Percentiles rank a stretch among this genome's conserved stretches.
Conservation (phyloP, 2,329 filamentous ascomycete species). For the Gyromitra esculenta region DNA sequence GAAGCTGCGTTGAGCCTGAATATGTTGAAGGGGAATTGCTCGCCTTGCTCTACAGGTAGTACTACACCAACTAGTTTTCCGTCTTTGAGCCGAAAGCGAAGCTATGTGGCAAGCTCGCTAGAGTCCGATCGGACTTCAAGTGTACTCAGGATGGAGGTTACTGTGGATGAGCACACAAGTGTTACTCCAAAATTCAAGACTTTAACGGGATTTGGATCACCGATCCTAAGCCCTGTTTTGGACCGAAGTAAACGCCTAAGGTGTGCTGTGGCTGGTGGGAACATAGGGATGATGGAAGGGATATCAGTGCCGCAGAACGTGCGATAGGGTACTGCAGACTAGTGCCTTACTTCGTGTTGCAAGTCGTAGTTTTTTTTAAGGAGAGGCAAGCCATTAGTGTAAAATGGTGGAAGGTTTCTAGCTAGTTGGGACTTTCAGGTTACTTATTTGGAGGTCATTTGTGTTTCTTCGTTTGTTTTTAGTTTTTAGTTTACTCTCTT, state of each 20-base stretch:
- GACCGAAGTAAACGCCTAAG: constrained; percentile 49
- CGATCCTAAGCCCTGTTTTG: constrained; percentile 35
- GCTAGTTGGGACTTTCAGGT: constrained; percentile 35
- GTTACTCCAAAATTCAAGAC: constrained; percentile 51
- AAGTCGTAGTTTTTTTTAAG: background rate
- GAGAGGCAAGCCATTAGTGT: constrained; percentile 18
- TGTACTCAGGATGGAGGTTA: constrained; percentile 40
- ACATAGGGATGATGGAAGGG: constrained; percentile 49
- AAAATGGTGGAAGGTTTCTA: constrained; percentile 41
- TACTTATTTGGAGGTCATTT: constrained; percentile 35
- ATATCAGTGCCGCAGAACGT: constrained; percentile 52
- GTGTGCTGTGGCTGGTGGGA: constrained; percentile 44
- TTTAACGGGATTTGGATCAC: constrained; percentile 43
- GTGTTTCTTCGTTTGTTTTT: constrained; percentile 27
- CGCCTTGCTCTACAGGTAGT: constrained; percentile 48
- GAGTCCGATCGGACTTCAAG: constrained; percentile 26
- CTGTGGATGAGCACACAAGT: constrained; percentile 46
- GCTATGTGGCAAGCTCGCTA: constrained; percentile 48
- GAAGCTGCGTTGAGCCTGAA: constrained; percentile 53
- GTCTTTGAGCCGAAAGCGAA: constrained; percentile 43
- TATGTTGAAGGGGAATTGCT: constrained; percentile 49
- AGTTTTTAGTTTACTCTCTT: constrained; percentile 39
- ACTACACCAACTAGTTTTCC: constrained; percentile 49
- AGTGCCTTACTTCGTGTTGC: too few species aligned
- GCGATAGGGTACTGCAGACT: constrained; percentile 21